Base-by-base conservation (phyloP, 2,329 filamentous ascomycete species). In the Monosporascus sp. region DNA sequence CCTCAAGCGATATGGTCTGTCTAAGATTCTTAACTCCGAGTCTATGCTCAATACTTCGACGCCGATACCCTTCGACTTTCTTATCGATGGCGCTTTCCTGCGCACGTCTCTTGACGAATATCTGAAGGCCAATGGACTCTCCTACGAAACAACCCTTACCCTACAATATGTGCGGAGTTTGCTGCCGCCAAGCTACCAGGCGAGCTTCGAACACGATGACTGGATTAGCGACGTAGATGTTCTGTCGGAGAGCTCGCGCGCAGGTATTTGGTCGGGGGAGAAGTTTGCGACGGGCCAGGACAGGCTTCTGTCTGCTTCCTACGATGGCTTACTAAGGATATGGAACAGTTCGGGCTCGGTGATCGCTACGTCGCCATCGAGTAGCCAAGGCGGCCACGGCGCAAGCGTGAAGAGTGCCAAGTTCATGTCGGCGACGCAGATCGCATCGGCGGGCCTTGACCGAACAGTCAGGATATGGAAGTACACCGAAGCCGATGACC, bases 151-250 rank as follows among this genome's bases (percentile, higher is more conserved):
- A 5, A 93, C 88, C 4, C 75, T 99, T 50, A 88, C 87, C 37
- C 81, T 99, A 53, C 92, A 97, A 76, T 99, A 97, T 72, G 91
- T 97, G 37, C 87, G 91, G 64, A 94, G 91, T 58, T 77, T 97
- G 62, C 85, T 97, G 55, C 94, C 94, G 7, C 94, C 94, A 19
- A 79, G 89, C 37, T 93, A 94, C 70, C 86, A 96, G 62, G 88
- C 91, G 14, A 94, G 89, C 67, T 99, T 96, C 69, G 87, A 97
- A 74, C 93, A 99, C 70, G 92, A 99, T 66, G 94, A 97, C 71
- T 99, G 94, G 94, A 89, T 99, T 48, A 90, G 89, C 68, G 82
- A 84, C 26, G 85, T 97, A 26, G 91, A 97, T 69, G 82, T 96
- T 5, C 76, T 96, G 24, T 92, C 91, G 0, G 70, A 72, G 16